phyloP scores from a whole-genome alignment of 1,284 basidiomycete genomes.

The Athelia sp. region DNA sequence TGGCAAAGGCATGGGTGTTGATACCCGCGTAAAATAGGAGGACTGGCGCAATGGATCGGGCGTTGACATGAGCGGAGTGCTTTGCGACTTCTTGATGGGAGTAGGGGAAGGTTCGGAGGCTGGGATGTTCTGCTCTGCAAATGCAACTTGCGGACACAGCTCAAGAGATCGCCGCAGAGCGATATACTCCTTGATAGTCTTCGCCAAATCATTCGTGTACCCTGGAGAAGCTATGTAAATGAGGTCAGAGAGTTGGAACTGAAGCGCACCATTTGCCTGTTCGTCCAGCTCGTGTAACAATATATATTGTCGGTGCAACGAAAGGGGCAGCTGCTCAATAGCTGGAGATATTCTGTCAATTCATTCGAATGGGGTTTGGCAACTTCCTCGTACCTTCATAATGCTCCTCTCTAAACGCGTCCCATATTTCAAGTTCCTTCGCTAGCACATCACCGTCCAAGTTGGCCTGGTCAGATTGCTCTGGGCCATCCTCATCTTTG shows the following conservation, averaged over 20 bases:
- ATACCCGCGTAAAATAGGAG: background rate
- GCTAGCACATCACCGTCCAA: constrained; percentile 19
- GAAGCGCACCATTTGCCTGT: constrained; percentile 55
- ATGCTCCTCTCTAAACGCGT: constrained; percentile 72
- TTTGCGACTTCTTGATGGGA: background rate
- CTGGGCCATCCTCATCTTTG: constrained; percentile 2
- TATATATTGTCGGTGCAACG: constrained; percentile 75
- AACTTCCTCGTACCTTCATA: constrained; percentile 55
- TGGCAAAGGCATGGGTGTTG: constrained; percentile 12
- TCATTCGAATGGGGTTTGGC: background rate
- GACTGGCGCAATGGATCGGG: background rate
- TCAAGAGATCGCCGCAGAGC: constrained; percentile 24
- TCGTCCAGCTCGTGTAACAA: constrained; percentile 81
- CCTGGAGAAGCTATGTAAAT: constrained; percentile 27
- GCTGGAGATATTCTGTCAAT: constrained; percentile 45
- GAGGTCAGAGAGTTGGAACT: background rate
- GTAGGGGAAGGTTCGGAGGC: background rate
- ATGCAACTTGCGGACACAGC: background rate
- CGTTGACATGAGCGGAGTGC: background rate
- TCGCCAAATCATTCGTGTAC: constrained; percentile 32
- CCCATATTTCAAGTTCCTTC: constrained; percentile 65
- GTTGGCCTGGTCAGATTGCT: constrained; percentile 11
- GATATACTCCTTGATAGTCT: constrained; percentile 40
- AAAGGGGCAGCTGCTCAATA: constrained; percentile 83
- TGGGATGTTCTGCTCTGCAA: background rate